These are phyloP conservation scores for Rhododendron williamsianum DNA, from an alignment of 148 eudicot genomes.

Conservation along the genomic window DNA sequence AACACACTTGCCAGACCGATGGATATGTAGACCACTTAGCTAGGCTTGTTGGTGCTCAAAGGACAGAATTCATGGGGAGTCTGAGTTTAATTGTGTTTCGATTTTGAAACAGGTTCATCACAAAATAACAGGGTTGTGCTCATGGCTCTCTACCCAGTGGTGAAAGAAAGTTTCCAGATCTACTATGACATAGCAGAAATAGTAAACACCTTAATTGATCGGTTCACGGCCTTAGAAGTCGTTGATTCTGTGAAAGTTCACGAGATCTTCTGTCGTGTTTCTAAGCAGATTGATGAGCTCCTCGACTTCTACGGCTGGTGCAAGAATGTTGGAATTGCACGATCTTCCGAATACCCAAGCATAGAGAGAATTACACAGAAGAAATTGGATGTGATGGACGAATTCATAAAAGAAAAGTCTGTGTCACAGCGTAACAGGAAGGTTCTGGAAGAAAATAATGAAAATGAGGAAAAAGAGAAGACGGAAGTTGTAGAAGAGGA, in stretches of 20 bases:
- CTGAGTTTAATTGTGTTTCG: background rate
- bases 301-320: conserved; percentile 60
- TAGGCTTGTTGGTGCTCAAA: background rate
- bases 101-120: conserved; percentile 46
- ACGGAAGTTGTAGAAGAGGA: conserved; percentile 35
- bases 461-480: conserved; percentile 19
- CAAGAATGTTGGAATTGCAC: conserved; percentile 48
- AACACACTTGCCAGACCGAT: background rate
- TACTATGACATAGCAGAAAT: conserved; percentile 63
- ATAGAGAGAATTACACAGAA: conserved; percentile 59
- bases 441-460: conserved; percentile 21
- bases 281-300: conserved; percentile 82
- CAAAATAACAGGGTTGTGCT: conserved; percentile 54
- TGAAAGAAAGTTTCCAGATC: conserved; percentile 60
- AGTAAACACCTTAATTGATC: conserved; percentile 42
- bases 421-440: conserved; percentile 11
- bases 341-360: conserved; percentile 70
- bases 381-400: conserved; percentile 76
- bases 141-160: conserved; percentile 58
- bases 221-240: conserved; percentile 53
- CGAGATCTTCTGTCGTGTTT: conserved; percentile 47
- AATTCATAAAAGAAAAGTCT: conserved; percentile 51
- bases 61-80: background rate
- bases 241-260: conserved; percentile 47
- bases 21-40: background rate